A percentile compares a stretch with the other conserved stretches of the same genome.
Evolutionary conservation across 2,329 filamentous ascomycete genomes (phyloP).

Genomic region (Sclerotinia glacialis): DNA sequence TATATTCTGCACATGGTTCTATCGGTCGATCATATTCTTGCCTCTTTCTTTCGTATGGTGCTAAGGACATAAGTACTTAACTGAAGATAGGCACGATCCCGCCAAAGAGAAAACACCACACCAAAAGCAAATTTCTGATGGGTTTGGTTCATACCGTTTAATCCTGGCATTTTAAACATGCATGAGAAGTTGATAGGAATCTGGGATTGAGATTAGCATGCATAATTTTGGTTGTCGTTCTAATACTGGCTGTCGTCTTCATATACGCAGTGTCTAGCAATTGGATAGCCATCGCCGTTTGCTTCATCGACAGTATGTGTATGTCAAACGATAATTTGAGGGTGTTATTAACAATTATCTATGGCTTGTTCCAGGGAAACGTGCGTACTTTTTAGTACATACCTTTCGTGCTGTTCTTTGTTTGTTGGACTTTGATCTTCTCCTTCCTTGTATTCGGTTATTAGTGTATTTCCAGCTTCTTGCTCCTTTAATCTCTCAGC

Average conservation of each 20-base stretch:
- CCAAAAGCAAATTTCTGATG: too few species aligned
- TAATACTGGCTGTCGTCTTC: too few species aligned
- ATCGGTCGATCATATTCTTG: background rate
- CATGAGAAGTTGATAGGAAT: background rate
- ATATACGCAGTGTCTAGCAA: background rate
- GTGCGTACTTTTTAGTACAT: background rate
- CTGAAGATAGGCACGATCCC: background rate
- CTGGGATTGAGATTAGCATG: background rate
- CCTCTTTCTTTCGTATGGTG: rapidly evolving
- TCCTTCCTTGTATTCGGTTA: background rate
- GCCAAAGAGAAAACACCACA: background rate
- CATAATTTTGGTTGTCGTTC: background rate
- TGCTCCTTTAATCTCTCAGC: background rate
- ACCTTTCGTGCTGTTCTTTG: background rate
- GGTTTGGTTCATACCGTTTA: background rate
- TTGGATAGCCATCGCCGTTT: background rate
- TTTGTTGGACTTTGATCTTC: background rate
- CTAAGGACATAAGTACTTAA: too few species aligned
- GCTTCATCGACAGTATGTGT: background rate
- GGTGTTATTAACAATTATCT: background rate
- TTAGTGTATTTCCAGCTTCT: background rate
- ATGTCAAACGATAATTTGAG: background rate
- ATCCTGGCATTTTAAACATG: background rate
- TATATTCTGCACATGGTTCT: too few species aligned
- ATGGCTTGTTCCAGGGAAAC: background rate